These are phyloP conservation scores for Myotisia sp. DNA, from an alignment of 2,329 filamentous ascomycete species.

Conservation along the genomic window DNA sequence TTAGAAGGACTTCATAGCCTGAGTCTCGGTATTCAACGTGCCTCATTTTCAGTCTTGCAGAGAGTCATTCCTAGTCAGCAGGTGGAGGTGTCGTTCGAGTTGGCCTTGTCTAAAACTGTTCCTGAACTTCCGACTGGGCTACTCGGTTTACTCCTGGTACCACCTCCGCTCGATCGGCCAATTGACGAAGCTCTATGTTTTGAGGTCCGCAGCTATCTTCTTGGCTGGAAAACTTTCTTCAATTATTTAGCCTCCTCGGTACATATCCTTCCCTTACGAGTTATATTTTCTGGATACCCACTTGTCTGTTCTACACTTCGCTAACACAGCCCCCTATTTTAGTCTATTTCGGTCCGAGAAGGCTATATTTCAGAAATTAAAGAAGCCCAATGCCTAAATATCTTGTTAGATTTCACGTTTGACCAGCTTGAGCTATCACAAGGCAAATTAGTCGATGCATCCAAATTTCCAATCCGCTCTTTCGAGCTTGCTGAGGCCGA, in stretches of 20 bases:
- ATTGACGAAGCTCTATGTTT: constrained; percentile 54
- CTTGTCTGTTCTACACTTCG: not conserved
- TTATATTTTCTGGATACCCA: not conserved
- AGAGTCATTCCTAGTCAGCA: constrained; percentile 63
- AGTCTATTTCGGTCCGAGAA: constrained; percentile 65
- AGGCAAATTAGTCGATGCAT: constrained; percentile 54
- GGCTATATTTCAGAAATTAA: constrained; percentile 72
- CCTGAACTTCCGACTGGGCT: constrained; percentile 71
- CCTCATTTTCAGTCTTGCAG: constrained; percentile 68
- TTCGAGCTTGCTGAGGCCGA: constrained; percentile 50
- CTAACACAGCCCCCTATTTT: constrained; percentile 1
- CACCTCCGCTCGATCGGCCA: constrained; percentile 54
- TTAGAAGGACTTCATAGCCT: constrained; percentile 64
- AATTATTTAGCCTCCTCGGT: constrained; percentile 63
- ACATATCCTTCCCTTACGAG: constrained; percentile 14
- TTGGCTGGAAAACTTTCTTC: constrained; percentile 82
- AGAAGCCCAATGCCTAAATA: constrained; percentile 51
- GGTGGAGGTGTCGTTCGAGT: constrained; percentile 68
- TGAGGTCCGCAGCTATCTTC: constrained; percentile 60
- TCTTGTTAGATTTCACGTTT: constrained; percentile 65
- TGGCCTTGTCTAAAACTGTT: constrained; percentile 38
- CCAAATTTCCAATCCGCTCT: constrained; percentile 54
- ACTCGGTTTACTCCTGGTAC: constrained; percentile 64
- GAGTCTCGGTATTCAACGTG: constrained; percentile 60
- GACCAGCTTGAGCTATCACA: constrained; percentile 69